phyloP scores from a whole-genome alignment of 176 grass and related monocot species.

The Ampelocalamus luodianensis region DNA sequence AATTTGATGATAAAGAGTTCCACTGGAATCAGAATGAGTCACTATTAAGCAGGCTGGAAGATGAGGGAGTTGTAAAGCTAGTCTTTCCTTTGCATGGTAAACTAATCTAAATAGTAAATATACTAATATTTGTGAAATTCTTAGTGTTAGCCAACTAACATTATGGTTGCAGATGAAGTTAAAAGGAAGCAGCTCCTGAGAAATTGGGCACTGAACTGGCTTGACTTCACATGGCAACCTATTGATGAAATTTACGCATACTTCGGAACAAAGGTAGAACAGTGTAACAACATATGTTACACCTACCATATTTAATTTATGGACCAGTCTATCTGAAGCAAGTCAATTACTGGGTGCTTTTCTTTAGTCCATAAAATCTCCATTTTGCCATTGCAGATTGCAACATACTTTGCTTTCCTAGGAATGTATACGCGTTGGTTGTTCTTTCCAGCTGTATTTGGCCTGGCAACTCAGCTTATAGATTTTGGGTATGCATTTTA shows the following conservation, averaged over 20 bases:
- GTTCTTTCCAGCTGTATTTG: constrained; percentile 92
- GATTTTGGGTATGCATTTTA: constrained; percentile 81
- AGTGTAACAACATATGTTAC: background rate
- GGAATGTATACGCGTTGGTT: constrained; percentile 97
- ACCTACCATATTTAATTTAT: background rate
- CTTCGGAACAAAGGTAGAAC: constrained; percentile 85
- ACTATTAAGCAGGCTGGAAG: constrained; percentile 75
- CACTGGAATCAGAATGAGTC: constrained; percentile 60
- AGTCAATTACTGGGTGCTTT: constrained; percentile 8
- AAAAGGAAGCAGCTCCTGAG: constrained; percentile 86
- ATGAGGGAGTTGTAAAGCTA: constrained; percentile 89
- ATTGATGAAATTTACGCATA: constrained; percentile 97
- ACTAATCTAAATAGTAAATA: constrained; percentile 1
- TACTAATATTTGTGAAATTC: constrained; percentile 29
- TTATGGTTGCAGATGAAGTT: constrained; percentile 70
- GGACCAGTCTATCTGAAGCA: constrained; percentile 35
- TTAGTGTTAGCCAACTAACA: constrained; percentile 14
- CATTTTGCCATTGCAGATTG: constrained; percentile 66
- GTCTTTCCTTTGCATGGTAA: constrained; percentile 94
- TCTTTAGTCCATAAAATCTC: constrained; percentile 11
- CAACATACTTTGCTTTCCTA: constrained; percentile 95
- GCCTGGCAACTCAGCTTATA: constrained; percentile 79
- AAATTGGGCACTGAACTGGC: constrained; percentile 96
- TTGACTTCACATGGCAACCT: constrained; percentile 97
- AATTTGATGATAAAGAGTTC: constrained; percentile 70